Evolutionary conservation across 2,329 filamentous ascomycete genomes (phyloP), one percentile per base, ranked within the genome.

Genomic region (Hymenoscyphus repandus): DNA sequence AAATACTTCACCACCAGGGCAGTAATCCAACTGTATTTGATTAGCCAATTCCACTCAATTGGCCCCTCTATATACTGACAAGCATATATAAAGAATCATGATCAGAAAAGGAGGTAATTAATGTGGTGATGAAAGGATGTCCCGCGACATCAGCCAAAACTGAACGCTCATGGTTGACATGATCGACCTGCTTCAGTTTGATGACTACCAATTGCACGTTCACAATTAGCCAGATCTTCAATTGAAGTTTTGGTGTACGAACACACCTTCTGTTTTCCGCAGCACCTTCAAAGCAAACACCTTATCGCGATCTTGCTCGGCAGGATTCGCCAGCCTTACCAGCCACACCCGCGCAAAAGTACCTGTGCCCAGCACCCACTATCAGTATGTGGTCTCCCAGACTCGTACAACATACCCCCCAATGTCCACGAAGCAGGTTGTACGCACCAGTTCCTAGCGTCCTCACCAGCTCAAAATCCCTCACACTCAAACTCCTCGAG

Each of bases 281-380:
- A 92, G 70, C 50, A 90, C 89, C 75, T 92, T 92, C 63, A 92
- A 76, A 41, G 87, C 87, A 69, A 85, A 91, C n/a, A 91, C 85
- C 60, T 82, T 79, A 64, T 77, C 74, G 55, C 74, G 72, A 61
- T 85, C 80, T 34, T 72, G 72, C 18, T 77, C 67, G 38, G 69
- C 65, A 38, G 74, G 72, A 58, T 76, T 75, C 38, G 79, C 76
- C 34, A 88, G 78, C 53, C 81, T 82, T 46, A 88, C 86, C 54
- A 92, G 80, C 74, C 86, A 90, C 41, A 93, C 88, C 57, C 88
- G 78, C 58, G 88, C 88, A 72, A 93, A 93, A 11, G 86, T 90
- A 57, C 86, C 85, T 84, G 65, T 15, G 45, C 10, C 4, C 37
- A 51, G 59, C 53, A 60, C 52, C 33, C 54, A 49, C 13, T 54